Evolutionary conservation across 768 basidiomycete genomes (phyloP).

Genomic region (Termitomyces heimii): DNA sequence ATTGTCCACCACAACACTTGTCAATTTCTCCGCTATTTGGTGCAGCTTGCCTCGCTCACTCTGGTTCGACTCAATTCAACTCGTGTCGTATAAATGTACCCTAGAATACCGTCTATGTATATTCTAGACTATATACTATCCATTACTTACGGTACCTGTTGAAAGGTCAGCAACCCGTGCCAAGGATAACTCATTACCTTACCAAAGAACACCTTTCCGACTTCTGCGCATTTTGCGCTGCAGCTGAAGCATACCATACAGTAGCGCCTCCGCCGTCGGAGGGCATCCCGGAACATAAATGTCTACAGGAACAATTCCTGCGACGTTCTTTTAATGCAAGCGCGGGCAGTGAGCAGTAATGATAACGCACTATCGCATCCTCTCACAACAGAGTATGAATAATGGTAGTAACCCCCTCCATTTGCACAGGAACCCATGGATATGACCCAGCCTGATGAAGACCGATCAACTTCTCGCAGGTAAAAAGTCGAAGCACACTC

Average conservation of each 20-base stretch:
- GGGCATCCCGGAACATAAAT: constrained; percentile 97
- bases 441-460: constrained; percentile 82
- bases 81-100: background rate
- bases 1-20: constrained; percentile 10
- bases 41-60: constrained; percentile 7
- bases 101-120: constrained; percentile 7
- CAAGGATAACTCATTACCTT: constrained; percentile 14
- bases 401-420: constrained; percentile 96
- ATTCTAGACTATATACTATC: background rate
- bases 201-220: constrained; percentile 88
- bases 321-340: background rate
- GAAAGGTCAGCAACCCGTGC: background rate
- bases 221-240: constrained; percentile 94
- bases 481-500: constrained; percentile 22
- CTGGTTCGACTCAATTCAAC: background rate
- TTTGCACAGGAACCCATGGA: constrained; percentile 99
- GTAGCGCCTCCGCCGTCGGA: constrained; percentile 91
- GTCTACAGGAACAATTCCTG: constrained; percentile 95
- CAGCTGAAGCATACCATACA: constrained; percentile 95
- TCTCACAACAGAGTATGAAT: constrained; percentile 97
- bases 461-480: background rate
- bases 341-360: background rate
- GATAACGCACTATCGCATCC: constrained; percentile 84
- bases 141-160: constrained; percentile 53
- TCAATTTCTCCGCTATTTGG: constrained; percentile 12